phyloP scores from a whole-genome alignment of 441 rosid species.

The Brassica balearica region DNA sequence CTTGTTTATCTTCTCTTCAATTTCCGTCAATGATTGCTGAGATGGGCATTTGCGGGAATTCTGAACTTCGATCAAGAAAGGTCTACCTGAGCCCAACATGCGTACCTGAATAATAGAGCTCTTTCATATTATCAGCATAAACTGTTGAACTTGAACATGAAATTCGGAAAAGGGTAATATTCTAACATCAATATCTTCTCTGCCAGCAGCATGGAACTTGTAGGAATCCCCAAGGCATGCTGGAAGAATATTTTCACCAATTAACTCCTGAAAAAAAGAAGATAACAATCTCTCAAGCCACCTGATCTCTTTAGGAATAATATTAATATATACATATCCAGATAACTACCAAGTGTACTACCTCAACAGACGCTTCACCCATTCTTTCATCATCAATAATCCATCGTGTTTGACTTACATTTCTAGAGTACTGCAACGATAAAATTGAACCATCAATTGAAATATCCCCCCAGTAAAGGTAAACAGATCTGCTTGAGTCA shows the following conservation, averaged over 20 bases:
- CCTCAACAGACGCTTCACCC: slow-evolving; percentile 99
- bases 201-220: slow-evolving; percentile 99
- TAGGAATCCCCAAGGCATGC: slow-evolving; percentile 75
- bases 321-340: slow-evolving; percentile 6
- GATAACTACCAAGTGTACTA: slow-evolving; percentile 38
- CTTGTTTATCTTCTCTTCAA: slow-evolving; percentile 73
- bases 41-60: slow-evolving; percentile 83
- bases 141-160: slow-evolving; percentile 21
- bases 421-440: slow-evolving; percentile 80
- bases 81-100: slow-evolving; percentile 98
- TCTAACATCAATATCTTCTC: slow-evolving; percentile 97
- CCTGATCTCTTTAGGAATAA: slow-evolving; percentile 16
- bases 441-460: slow-evolving; percentile 1
- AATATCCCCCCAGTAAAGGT: not conserved
- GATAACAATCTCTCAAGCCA: slow-evolving; percentile 21
- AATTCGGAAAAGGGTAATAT: slow-evolving; percentile 24
- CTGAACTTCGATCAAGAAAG: slow-evolving; percentile 92
- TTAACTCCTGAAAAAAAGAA: slow-evolving; percentile 63
- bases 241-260: slow-evolving; percentile 82
- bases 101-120: slow-evolving; percentile 74
- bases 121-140: slow-evolving; percentile 38
- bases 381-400: slow-evolving; percentile 95
- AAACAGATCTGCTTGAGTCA: not conserved
- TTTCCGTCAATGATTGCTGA: slow-evolving; percentile 59
- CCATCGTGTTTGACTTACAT: slow-evolving; percentile 96